Base-by-base conservation (phyloP, 106 monocot genomes). In the Dendrobium officinale region DNA sequence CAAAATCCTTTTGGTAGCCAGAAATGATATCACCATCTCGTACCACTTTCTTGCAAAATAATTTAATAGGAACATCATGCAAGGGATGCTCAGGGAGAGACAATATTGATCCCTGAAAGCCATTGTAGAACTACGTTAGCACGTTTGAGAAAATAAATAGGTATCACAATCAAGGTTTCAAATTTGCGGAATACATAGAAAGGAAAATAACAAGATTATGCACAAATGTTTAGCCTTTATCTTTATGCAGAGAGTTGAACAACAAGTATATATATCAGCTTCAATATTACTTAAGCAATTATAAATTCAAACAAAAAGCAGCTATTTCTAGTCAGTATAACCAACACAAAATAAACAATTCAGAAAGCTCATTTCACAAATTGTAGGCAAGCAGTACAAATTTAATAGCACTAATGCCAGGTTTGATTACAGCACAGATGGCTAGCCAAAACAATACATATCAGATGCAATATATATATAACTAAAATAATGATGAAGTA, bases 81-180 rank as follows among this genome's bases (percentile, higher is more conserved):
- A 76, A 72, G 40, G 88, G 77, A 81, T 82, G 77, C 85, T 85
- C 80, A 22, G 91, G 85, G 55, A 84, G 48, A 85, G 86, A 87
- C 31, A 79, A 75, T 64, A 94, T 88, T 82, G 48, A 88, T 75
- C 97, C 97, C 97, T 98, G 83, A 42, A 84, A n/a, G 13, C 40
- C 49, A 80, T 73, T 20, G 82, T 33, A 40, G 48, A 37, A 82
- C 67, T 20, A 56, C 58, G 76, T 41, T 27, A 9, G 77, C 17
- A 68, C 33, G 66, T 44, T 31, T 45, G 4, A 48, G 7, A 78
- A 72, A 4, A 31, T 19, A 47, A 75, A 24, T 55, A 31, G 70
- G 31, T 9, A 70, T 33, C 1, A 22, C 27, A 67, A 10, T 26
- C 24, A 70, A 70, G 13, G 0, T 70, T 27, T 33, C 33, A 15